Percentiles rank a stretch among this genome's conserved stretches.
Conservation (phyloP, 495 filamentous ascomycete genomes). For the Penicillium silybi region DNA sequence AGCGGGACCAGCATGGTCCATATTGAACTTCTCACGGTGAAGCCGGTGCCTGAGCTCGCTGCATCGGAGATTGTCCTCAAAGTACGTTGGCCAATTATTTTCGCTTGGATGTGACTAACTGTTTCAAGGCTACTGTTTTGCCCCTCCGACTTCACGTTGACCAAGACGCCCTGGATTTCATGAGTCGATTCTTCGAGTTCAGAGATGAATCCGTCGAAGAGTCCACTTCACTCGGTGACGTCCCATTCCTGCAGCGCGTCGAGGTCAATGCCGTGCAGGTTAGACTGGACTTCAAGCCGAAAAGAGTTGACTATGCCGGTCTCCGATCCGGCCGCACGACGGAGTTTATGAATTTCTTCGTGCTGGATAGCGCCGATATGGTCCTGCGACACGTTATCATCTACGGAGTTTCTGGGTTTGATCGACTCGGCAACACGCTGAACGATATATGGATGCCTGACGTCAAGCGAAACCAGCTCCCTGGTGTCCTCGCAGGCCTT, state of each 20-base stretch:
- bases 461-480: conserved; percentile 84
- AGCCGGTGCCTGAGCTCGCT: conserved; percentile 74
- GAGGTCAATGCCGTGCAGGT: conserved; percentile 81
- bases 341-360: conserved; percentile 98
- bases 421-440: conserved; percentile 77
- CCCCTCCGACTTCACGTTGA: conserved; percentile 93
- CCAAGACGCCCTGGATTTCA: conserved; percentile 96
- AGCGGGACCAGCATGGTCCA: conserved; percentile 84
- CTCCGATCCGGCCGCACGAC: conserved; percentile 96
- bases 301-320: conserved; percentile 89
- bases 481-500: conserved; percentile 82
- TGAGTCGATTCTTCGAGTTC: conserved; percentile 97
- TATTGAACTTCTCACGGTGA: conserved; percentile 81
- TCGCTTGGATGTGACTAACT: conserved; percentile 1
- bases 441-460: conserved; percentile 99
- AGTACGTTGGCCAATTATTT: conserved; percentile 32
- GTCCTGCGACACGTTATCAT: conserved; percentile 83
- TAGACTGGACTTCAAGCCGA: conserved; percentile 95
- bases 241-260: conserved; percentile 85
- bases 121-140: conserved; percentile 63
- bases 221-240: conserved; percentile 56
- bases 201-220: conserved; percentile 66
- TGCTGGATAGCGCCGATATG: conserved; percentile 85
- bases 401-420: conserved; percentile 87
- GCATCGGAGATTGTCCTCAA: conserved; percentile 89